Evolutionary conservation across 208 protist species (phyloP), one percentile per base, ranked within the genome.

Genomic region (Crithidia bombi): DNA sequence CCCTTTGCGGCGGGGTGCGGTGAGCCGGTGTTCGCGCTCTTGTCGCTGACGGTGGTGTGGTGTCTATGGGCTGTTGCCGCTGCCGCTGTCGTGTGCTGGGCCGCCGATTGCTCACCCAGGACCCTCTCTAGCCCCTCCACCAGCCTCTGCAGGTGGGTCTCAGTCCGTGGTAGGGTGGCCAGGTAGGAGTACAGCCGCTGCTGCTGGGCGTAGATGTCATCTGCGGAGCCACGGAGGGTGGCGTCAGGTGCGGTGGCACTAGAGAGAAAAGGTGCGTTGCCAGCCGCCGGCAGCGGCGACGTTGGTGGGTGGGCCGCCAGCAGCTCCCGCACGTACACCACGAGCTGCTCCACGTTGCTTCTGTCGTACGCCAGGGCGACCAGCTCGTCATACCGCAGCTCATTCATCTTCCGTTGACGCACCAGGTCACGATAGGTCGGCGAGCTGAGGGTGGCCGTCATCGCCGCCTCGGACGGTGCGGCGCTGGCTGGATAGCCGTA

Each of bases 301-400:
- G 26, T 11, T 21, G 69, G 21, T 30, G 71, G 68, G 26, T 36
- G 56, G 36, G 55, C 33, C 43, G 38, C 52, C 46, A 86, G 63
- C 44, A 88, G 56, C 25, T 56, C 47, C 19, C 58, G 51, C 50
- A 92, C 59, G 52, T 84, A 82, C 52, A 49, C 33, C 25, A 82
- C 76, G 15, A 95, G 77, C 25, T 77, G 77, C 51, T 44, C 56
- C 44, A 75, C 36, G 41, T 81, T 56, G 30, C 90, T 86, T 3
- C 61, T 52, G 78, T 95, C 84, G 75, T 89, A 95, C 12, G 86
- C 84, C 11, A 66, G 30, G 6, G 82, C 82, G 15, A 92, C 61
- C 0, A 89, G 79, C 35, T 56, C 38, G 36, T 79, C 66, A 64
- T 78, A 91, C 36, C 73, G 52, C 64, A 49, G 59, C 64, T 71